phyloP scores from a whole-genome alignment of 140 eudicot species.

The Ambrosia hybrid region DNA sequence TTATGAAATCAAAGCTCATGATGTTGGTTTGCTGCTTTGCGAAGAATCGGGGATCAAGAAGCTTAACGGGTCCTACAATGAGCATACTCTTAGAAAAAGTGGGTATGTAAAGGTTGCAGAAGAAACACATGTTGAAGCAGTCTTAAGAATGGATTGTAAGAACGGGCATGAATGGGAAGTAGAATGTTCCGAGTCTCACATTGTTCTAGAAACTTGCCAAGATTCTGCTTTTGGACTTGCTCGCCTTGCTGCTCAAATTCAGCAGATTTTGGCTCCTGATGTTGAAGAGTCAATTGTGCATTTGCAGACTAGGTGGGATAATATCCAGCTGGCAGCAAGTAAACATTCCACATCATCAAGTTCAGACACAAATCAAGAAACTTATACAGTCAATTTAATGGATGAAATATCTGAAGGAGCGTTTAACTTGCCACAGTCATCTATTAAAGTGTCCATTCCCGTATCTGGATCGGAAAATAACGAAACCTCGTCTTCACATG shows the following conservation, averaged over 20 bases:
- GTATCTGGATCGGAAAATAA: conserved; percentile 33
- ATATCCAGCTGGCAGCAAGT: conserved; percentile 43
- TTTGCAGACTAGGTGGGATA: conserved; percentile 87
- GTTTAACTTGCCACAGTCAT: conserved; percentile 40
- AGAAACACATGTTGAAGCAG: conserved; percentile 72
- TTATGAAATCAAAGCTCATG: conserved; percentile 64
- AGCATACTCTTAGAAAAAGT: conserved; percentile 50
- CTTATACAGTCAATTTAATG: conserved; percentile 53
- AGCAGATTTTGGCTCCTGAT: conserved; percentile 87
- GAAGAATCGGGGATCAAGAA: conserved; percentile 39
- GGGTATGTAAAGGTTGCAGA: conserved; percentile 90
- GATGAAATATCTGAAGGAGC: conserved; percentile 84
- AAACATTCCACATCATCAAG: conserved; percentile 35
- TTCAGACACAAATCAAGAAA: conserved; percentile 38
- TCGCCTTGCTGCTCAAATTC: conserved; percentile 78
- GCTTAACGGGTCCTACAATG: conserved; percentile 44
- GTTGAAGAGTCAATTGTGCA: conserved; percentile 72
- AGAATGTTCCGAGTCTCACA: conserved; percentile 71
- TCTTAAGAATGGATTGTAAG: conserved; percentile 48
- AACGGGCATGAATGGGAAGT: conserved; percentile 78
- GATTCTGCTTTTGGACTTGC: conserved; percentile 74
- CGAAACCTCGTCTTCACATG: conserved; percentile 29
- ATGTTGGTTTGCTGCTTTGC: conserved; percentile 79
- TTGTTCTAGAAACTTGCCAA: conserved; percentile 70
- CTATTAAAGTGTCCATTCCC: conserved; percentile 29